Evolutionary conservation across 768 basidiomycete species (phyloP), one percentile per base, ranked within the genome.

Genomic region (Lactifluus volemus): DNA sequence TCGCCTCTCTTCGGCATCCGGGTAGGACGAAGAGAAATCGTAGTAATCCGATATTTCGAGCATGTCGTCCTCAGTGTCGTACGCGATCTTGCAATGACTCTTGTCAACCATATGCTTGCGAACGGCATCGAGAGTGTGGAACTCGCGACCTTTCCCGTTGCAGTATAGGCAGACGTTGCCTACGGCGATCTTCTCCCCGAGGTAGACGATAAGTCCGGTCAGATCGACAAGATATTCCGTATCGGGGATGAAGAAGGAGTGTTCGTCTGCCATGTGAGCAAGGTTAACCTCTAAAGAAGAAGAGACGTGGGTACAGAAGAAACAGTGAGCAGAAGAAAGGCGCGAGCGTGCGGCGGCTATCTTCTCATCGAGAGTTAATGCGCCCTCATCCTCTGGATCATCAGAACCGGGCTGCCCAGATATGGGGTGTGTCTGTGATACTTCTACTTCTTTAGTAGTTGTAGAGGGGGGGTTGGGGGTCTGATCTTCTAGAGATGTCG

Each of bases 161-260:
- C 97, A 99, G 73, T 79, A 92, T 30, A 98, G 81, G 77, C 97
- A 99, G 7, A 92, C 78, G 74, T 97, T 95, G 14, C 86, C 90
- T n/a, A 96, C 83, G 0, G 89, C 87, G 51, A 98, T 84, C 74
- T 97, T 97, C 75, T 97, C 92, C 5, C 89, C 92, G 7, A 99
- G 82, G 72, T 95, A 92, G 7, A 76, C 73, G 61, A 98, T 74
- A 49, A 99, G 81, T 4, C 96, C 97, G 5, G 82, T 67, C 41
- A 89, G 73, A 73, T 98, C 92, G 68, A 87, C 76, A 67, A 98
- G 84, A 73, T 89, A 95, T 51, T 97, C 91, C 45, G 85, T 84
- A 67, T 98, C 95, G 49, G 97, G 97, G 63, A 99, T 79, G 78
- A 96, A 97, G 80, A 98, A 98, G 9, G 93, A 93, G 74, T 99